These are phyloP conservation scores for Cercospora zeina DNA, from an alignment of 2,329 filamentous ascomycete species.

Conservation along the genomic window DNA sequence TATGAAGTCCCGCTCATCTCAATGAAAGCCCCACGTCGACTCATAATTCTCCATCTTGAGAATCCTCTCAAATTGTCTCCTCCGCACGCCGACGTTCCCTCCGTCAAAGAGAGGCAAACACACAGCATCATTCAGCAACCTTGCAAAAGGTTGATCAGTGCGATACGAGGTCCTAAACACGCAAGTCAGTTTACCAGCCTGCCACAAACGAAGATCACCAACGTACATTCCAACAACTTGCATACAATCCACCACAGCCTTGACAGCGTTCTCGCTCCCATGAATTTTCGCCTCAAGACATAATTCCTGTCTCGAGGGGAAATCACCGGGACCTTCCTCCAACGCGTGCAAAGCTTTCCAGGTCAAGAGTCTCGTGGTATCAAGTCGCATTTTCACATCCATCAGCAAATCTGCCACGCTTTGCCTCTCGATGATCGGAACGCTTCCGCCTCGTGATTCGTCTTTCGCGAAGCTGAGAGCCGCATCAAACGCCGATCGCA, in stretches of 20 bases:
- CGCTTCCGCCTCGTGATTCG: constrained; percentile 50
- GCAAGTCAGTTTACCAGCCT: constrained; percentile 16
- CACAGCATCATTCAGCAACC: constrained; percentile 50
- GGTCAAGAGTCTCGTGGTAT: constrained; percentile 53
- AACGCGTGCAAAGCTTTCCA: constrained; percentile 55
- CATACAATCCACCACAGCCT: constrained; percentile 53
- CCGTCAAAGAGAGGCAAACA: constrained; percentile 56
- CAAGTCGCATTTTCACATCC: constrained; percentile 54
- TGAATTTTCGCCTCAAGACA: constrained; percentile 55
- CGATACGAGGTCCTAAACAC: constrained; percentile 44
- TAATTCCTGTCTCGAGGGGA: constrained; percentile 47
- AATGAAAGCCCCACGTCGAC: constrained; percentile 43
- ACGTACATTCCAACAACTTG: constrained; percentile 54
- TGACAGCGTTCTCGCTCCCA: constrained; percentile 53
- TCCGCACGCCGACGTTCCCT: constrained; percentile 56
- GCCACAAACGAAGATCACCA: background rate
- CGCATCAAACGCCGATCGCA: constrained; percentile 56
- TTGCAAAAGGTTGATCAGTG: constrained; percentile 46
- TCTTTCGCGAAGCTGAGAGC: constrained; percentile 54
- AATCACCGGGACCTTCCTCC: constrained; percentile 47
- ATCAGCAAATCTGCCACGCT: constrained; percentile 55
- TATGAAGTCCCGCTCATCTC: background rate
- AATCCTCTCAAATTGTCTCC: constrained; percentile 51
- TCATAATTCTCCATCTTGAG: constrained; percentile 50
- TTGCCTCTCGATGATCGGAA: constrained; percentile 52